Percentiles rank a stretch among this genome's conserved stretches.
phyloP scores from a whole-genome alignment of 305 asterid species.

The Fraxinus platypoda region DNA sequence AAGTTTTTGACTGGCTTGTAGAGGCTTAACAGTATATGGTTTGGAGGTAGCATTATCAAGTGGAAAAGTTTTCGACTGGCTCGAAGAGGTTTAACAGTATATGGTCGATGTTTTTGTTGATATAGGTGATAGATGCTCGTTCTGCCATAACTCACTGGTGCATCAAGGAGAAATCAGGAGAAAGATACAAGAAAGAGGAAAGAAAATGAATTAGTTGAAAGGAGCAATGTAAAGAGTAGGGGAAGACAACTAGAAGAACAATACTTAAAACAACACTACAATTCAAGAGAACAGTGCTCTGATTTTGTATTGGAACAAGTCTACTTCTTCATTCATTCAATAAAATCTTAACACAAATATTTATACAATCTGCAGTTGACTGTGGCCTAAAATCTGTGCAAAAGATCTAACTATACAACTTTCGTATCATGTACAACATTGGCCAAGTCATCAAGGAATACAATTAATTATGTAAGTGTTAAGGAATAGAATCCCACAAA shows the following conservation, averaged over 20 bases:
- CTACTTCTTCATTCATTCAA: background rate
- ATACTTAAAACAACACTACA: background rate
- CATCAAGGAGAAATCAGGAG: background rate
- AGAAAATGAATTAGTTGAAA: background rate
- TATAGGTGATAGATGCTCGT: background rate
- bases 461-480: background rate
- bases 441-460: background rate
- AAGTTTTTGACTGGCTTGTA: background rate
- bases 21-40: background rate
- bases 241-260: background rate
- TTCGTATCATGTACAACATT: background rate
- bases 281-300: background rate
- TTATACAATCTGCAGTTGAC: background rate
- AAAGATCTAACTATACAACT: background rate
- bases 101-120: background rate
- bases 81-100: background rate
- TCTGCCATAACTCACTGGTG: background rate
- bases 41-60: background rate
- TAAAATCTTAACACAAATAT: background rate
- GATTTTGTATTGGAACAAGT: background rate
- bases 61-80: background rate
- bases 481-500: no score
- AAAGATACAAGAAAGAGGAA: background rate
- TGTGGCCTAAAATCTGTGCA: background rate
- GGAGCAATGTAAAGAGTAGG: background rate